Conservation (phyloP, 768 basidiomycete species). For the Leucocoprinus leucothites region DNA sequence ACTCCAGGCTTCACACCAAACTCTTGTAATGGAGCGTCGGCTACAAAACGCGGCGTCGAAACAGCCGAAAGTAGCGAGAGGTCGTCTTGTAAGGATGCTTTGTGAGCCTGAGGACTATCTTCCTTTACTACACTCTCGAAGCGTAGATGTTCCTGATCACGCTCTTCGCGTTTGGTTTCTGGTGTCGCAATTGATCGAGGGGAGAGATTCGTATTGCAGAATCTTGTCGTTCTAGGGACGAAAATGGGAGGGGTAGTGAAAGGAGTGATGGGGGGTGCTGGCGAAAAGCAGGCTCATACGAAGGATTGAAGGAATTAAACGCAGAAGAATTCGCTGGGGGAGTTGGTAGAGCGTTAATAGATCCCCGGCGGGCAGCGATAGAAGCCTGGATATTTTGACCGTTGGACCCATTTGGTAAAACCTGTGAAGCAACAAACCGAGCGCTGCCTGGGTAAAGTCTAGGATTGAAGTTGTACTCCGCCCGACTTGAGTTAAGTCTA, state of each 20-base stretch:
- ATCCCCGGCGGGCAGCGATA: neutral
- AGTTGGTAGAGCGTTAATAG: neutral
- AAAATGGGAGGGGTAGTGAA: conserved; percentile 1
- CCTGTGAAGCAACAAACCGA: conserved; percentile 1
- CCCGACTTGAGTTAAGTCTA: neutral
- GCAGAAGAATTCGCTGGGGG: neutral
- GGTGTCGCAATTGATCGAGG: neutral
- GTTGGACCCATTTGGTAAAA: neutral
- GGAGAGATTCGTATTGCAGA: neutral
- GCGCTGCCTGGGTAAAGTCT: conserved; percentile 11
- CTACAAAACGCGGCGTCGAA: conserved; percentile 4
- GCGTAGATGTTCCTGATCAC: neutral
- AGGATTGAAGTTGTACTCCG: conserved; percentile 9
- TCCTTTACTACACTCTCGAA: neutral
- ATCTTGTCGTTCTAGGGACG: neutral
- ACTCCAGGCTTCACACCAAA: conserved; percentile 4
- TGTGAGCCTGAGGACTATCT: neutral
- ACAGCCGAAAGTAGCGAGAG: conserved; percentile 2
- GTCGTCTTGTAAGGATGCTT: neutral
- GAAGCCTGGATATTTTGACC: neutral
- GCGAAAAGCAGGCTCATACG: neutral
- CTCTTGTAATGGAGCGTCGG: conserved; percentile 3
- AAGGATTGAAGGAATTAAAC: neutral
- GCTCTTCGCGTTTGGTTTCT: neutral
- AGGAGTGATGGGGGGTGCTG: conserved; percentile 3